A percentile compares a stretch with the other conserved stretches of the same genome.
These are phyloP conservation scores for Gaertneriomyces semiglobifer DNA, from an alignment of 192 early-diverging fungal species.

Conservation along the genomic window DNA sequence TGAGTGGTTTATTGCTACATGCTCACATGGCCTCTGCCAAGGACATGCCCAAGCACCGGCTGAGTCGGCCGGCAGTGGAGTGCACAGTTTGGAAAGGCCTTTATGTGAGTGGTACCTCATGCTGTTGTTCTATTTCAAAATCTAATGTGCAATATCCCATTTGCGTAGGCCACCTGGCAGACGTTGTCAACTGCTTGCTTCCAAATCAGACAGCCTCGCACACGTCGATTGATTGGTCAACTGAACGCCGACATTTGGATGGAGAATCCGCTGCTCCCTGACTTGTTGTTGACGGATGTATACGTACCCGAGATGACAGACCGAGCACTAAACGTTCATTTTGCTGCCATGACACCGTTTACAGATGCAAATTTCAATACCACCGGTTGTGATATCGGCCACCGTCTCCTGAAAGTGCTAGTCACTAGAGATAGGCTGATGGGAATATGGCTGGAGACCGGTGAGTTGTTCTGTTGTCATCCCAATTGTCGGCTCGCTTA, in stretches of 20 bases:
- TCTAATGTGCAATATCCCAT: neutral
- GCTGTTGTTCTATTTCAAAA: neutral
- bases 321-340: slow-evolving; percentile 24
- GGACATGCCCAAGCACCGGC: neutral
- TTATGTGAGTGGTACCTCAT: slow-evolving; percentile 16
- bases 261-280: slow-evolving; percentile 51
- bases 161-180: slow-evolving; percentile 31
- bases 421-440: slow-evolving; percentile 33
- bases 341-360: slow-evolving; percentile 39
- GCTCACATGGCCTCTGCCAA: neutral
- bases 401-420: slow-evolving; percentile 36
- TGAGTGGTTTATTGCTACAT: slow-evolving; percentile 10
- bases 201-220: slow-evolving; percentile 28
- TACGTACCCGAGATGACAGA: slow-evolving; percentile 37
- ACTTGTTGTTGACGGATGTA: slow-evolving; percentile 42
- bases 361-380: slow-evolving; percentile 42
- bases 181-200: slow-evolving; percentile 37
- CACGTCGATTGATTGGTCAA: slow-evolving; percentile 30
- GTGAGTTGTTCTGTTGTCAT: slow-evolving; percentile 11
- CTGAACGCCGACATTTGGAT: slow-evolving; percentile 43
- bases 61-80: slow-evolving; percentile 25
- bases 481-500: no score
- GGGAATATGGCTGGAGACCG: slow-evolving; percentile 42
- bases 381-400: slow-evolving; percentile 31
- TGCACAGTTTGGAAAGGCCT: slow-evolving; percentile 48